A percentile compares a stretch with the other conserved stretches of the same genome.
phyloP scores from a whole-genome alignment of 148 eudicot species.

The Drosera capensis region DNA sequence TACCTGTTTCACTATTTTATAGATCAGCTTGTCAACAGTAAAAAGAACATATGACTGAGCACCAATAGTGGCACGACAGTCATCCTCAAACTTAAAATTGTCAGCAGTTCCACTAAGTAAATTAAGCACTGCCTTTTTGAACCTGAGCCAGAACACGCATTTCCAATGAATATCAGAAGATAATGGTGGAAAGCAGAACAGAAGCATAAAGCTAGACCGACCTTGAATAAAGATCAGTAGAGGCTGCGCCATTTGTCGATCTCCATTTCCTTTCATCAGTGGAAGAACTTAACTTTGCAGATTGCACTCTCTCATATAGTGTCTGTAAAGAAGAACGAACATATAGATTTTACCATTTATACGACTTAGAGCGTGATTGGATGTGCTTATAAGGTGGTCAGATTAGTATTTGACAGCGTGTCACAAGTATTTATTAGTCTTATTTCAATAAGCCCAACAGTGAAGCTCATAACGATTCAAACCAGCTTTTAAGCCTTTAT shows the following conservation, averaged over 20 bases:
- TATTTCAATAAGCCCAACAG: no score
- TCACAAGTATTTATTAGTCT: no score
- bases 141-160: conserved; percentile 27
- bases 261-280: conserved; percentile 66
- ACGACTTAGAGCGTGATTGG: background rate
- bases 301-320: conserved; percentile 66
- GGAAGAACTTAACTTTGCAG: conserved; percentile 55
- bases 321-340: conserved; percentile 22
- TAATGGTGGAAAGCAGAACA: conserved; percentile 7
- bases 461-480: no score
- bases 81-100: conserved; percentile 87
- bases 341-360: background rate
- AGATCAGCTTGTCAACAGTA: conserved; percentile 85
- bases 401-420: no score
- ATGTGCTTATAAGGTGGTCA: no score
- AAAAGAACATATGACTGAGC: conserved; percentile 78
- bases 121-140: conserved; percentile 55
- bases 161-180: conserved; percentile 1
- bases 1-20: conserved; percentile 84
- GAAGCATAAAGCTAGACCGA: conserved; percentile 9
- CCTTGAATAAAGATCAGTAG: conserved; percentile 66
- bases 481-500: no score
- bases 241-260: conserved; percentile 28
- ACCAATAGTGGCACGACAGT: conserved; percentile 81
- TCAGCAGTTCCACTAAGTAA: conserved; percentile 78